Percentiles rank a stretch among this genome's conserved stretches.
These are phyloP conservation scores for Starmerella tilneyi DNA, from an alignment of 805 yeast species.

Conservation along the genomic window DNA sequence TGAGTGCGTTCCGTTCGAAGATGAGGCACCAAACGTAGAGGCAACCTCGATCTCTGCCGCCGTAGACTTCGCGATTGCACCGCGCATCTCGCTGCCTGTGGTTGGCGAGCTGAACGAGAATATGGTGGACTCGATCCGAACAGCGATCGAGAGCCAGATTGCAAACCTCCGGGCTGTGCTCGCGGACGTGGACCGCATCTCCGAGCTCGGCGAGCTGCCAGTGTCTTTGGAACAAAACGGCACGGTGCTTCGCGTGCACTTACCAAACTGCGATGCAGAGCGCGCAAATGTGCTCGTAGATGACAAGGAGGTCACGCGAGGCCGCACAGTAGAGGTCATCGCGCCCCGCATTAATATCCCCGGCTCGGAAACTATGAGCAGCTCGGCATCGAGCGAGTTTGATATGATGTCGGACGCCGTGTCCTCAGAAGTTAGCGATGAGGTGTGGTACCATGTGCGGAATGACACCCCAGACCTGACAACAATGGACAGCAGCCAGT, in stretches of 20 bases:
- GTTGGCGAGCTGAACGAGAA: slow-evolving; percentile 38
- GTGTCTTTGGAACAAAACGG: slow-evolving; percentile 37
- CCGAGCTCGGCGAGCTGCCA: slow-evolving; percentile 55
- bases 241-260: slow-evolving; percentile 43
- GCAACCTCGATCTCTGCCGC: slow-evolving; percentile 12
- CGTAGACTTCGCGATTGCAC: slow-evolving; percentile 47
- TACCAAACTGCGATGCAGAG: slow-evolving; percentile 57
- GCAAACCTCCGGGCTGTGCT: slow-evolving; percentile 35
- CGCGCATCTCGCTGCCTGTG: slow-evolving; percentile 35
- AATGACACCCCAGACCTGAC: slow-evolving; percentile 1
- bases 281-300: slow-evolving; percentile 47
- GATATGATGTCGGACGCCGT: background rate
- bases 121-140: slow-evolving; percentile 34
- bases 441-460: slow-evolving; percentile 1
- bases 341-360: background rate
- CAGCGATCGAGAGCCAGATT: slow-evolving; percentile 29
- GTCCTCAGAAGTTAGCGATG: background rate
- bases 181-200: slow-evolving; percentile 39
- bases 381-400: background rate
- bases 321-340: slow-evolving; percentile 36
- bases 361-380: background rate
- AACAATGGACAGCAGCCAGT: background rate
- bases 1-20: too few relatives aligned
- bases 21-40: background rate
- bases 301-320: slow-evolving; percentile 52